A percentile compares a stretch with the other conserved stretches of the same genome.
phyloP scores from a whole-genome alignment of 139 green algal genomes.

The Yamagishiella unicocca region DNA sequence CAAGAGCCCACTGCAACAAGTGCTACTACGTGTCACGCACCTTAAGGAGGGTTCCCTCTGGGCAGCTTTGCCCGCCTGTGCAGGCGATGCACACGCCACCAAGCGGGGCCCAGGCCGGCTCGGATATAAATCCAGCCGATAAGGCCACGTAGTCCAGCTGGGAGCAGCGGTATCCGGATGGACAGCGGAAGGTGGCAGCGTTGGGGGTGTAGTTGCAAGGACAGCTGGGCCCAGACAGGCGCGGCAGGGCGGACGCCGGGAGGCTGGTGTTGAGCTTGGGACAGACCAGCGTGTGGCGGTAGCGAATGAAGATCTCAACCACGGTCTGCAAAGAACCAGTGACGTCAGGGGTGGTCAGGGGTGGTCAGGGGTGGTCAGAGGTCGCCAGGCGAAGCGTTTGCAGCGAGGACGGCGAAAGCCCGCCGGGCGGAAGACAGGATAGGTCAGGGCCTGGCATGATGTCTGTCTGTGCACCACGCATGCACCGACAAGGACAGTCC shows the following conservation, averaged over 20 bases:
- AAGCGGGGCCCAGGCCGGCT: slow-evolving; percentile 1
- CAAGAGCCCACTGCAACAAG: no score
- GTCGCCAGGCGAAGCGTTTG: no score
- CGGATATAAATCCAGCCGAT: background rate
- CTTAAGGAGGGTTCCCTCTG: slow-evolving; percentile 31
- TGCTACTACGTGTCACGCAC: no score
- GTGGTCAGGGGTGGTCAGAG: no score
- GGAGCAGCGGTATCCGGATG: slow-evolving; percentile 31
- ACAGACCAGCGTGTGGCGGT: background rate
- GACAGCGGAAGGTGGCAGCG: slow-evolving; percentile 38
- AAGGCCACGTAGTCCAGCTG: background rate
- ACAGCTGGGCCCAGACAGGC: slow-evolving; percentile 23
- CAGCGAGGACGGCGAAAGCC: no score
- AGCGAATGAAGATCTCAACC: background rate
- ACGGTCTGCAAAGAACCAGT: background rate
- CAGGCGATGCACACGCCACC: slow-evolving; percentile 51
- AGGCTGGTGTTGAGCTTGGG: background rate
- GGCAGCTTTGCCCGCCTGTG: slow-evolving; percentile 47
- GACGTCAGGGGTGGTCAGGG: no score
- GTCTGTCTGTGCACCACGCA: no score
- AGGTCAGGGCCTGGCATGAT: no score
- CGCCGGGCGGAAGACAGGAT: no score
- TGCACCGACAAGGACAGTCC: no score
- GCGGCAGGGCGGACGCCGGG: background rate
- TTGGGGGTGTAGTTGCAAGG: slow-evolving; percentile 42